Conservation (phyloP, 495 filamentous ascomycete genomes). For the Hypoxylon trugodes region DNA sequence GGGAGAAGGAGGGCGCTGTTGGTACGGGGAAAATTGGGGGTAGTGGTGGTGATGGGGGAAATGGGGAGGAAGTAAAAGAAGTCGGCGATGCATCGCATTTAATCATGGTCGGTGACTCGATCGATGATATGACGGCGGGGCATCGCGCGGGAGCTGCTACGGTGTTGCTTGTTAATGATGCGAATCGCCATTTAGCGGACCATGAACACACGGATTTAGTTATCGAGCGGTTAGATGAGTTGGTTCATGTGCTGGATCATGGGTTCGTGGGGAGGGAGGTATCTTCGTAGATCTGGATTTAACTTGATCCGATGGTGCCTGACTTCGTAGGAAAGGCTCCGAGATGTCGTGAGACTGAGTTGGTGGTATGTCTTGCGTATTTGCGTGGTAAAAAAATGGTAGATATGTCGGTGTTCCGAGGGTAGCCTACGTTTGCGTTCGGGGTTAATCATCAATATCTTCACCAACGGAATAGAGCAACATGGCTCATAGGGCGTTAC, state of each 20-base stretch:
- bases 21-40: too few species aligned
- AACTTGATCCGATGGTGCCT: too few species aligned
- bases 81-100: constrained; percentile 56
- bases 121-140: constrained; percentile 94
- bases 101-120: constrained; percentile 82
- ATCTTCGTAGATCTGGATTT: background rate
- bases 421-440: background rate
- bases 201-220: constrained; percentile 82
- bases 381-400: background rate
- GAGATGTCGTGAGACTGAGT: background rate
- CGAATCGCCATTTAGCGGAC: constrained; percentile 73
- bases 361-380: background rate
- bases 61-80: constrained; percentile 36
- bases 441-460: background rate
- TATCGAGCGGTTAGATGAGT: constrained; percentile 71
- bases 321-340: background rate
- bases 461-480: background rate
- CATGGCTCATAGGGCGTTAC: background rate
- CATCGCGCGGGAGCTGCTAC: constrained; percentile 86
- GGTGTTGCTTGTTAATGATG: constrained; percentile 83
- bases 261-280: constrained; percentile 64
- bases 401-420: background rate
- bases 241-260: constrained; percentile 73
- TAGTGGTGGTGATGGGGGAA: too few species aligned
- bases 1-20: constrained; percentile 26